Conservation (phyloP, 2,329 filamentous ascomycete species). For the Hymenoscyphus scutula region DNA sequence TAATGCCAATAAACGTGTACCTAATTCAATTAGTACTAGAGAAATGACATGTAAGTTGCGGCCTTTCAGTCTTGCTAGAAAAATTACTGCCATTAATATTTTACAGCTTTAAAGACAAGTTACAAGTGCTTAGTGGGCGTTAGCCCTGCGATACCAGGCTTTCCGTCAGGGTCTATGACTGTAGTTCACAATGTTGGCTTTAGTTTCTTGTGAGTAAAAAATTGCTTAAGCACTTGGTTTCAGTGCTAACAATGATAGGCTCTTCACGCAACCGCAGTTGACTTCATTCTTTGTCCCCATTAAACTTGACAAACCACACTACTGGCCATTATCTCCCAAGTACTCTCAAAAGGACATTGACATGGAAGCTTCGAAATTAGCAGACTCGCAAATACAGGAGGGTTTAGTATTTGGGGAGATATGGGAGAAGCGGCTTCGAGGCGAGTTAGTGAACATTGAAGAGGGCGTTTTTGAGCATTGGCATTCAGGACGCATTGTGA, state of each 20-base stretch:
- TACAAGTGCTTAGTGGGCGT: no score
- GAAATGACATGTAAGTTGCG: background rate
- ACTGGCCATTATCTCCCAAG: no score
- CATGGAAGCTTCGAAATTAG: background rate
- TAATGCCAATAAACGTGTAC: background rate
- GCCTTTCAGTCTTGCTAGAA: background rate
- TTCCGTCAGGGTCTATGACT: no score
- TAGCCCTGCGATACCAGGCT: no score
- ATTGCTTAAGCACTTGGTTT: no score
- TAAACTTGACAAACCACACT: no score
- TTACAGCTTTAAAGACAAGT: no score
- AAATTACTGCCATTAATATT: background rate
- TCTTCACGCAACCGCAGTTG: no score
- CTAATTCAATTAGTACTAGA: background rate
- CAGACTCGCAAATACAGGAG: background rate
- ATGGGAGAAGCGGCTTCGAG: background rate
- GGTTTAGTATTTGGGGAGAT: background rate
- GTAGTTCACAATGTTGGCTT: no score
- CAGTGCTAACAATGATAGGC: no score
- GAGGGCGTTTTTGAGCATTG: constrained; percentile 6
- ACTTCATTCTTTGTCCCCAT: no score
- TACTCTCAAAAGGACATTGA: background rate
- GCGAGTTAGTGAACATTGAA: constrained; percentile 9
- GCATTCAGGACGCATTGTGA: constrained; percentile 8
- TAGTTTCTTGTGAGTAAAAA: no score